Evolutionary conservation across 1,139 yeast species (phyloP).

Genomic region (Hyphopichia pseudoburtonii): DNA sequence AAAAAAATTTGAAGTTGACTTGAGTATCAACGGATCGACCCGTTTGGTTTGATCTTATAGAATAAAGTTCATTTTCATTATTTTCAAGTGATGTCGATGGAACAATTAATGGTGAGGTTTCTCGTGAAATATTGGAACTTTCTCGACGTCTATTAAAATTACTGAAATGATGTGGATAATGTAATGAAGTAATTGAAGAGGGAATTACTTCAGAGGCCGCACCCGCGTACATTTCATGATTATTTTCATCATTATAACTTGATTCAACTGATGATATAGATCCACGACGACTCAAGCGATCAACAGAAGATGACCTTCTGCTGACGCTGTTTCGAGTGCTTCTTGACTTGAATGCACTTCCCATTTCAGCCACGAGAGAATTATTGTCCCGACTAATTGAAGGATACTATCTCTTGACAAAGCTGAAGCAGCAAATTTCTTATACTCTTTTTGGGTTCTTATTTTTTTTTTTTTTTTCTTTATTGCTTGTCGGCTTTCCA

Average conservation of each 20-base stretch:
- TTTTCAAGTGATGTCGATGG: conserved; percentile 11
- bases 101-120: conserved; percentile 38
- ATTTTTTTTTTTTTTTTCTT: no score
- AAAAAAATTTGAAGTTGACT: conserved; percentile 70
- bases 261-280: conserved; percentile 44
- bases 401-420: no score
- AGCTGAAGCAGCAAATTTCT: no score
- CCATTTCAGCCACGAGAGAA: neutral
- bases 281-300: conserved; percentile 30
- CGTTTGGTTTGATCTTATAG: conserved; percentile 30
- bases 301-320: conserved; percentile 25
- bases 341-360: neutral
- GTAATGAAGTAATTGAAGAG: conserved; percentile 85
- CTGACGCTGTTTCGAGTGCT: conserved; percentile 2
- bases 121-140: conserved; percentile 24
- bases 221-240: conserved; percentile 80
- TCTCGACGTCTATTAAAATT: conserved; percentile 27
- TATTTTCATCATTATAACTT: conserved; percentile 45
- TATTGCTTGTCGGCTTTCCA: no score
- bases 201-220: conserved; percentile 90
- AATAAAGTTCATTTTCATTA: conserved; percentile 23
- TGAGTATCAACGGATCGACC: conserved; percentile 32
- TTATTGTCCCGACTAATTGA: no score
- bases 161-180: conserved; percentile 61
- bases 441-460: no score